Evolutionary conservation across 2,329 filamentous ascomycete genomes (phyloP).

Genomic region (Hymenoscyphus fructigenus): DNA sequence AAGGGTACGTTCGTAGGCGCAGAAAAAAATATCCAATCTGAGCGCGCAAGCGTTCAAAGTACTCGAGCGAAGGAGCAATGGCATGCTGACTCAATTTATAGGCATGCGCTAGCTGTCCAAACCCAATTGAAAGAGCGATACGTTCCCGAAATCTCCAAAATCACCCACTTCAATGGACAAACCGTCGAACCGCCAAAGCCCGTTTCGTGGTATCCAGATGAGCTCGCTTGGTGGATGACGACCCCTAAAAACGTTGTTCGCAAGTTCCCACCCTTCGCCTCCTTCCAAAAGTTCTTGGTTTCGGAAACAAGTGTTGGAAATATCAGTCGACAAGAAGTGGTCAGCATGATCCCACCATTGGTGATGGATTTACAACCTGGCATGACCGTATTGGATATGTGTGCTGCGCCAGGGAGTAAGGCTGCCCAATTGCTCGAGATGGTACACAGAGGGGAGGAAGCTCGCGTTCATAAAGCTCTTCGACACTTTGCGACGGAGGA

Average conservation of each 20-base stretch:
- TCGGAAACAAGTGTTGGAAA: constrained; percentile 97
- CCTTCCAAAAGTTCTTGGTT: constrained; percentile 96
- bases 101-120: constrained; percentile 90
- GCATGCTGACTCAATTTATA: constrained; percentile 36
- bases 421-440: constrained; percentile 93
- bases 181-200: constrained; percentile 78
- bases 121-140: constrained; percentile 84
- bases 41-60: neutral
- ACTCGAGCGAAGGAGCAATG: neutral
- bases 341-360: constrained; percentile 97
- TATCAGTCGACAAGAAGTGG: constrained; percentile 94
- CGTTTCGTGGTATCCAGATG: constrained; percentile 90
- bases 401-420: constrained; percentile 95
- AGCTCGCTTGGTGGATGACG: constrained; percentile 96
- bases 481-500: constrained; percentile 62
- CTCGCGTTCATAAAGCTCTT: constrained; percentile 71
- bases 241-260: constrained; percentile 95
- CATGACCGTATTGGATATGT: constrained; percentile 93
- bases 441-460: constrained; percentile 90
- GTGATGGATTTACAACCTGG: constrained; percentile 88
- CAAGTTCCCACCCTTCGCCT: constrained; percentile 88
- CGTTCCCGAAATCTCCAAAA: constrained; percentile 84
- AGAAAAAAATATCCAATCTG: neutral
- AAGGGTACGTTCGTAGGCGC: constrained; percentile 58
- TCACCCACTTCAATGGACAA: constrained; percentile 78